phyloP scores from a whole-genome alignment of 2,329 filamentous ascomycete genomes.

The Aspergillus floridensis region DNA sequence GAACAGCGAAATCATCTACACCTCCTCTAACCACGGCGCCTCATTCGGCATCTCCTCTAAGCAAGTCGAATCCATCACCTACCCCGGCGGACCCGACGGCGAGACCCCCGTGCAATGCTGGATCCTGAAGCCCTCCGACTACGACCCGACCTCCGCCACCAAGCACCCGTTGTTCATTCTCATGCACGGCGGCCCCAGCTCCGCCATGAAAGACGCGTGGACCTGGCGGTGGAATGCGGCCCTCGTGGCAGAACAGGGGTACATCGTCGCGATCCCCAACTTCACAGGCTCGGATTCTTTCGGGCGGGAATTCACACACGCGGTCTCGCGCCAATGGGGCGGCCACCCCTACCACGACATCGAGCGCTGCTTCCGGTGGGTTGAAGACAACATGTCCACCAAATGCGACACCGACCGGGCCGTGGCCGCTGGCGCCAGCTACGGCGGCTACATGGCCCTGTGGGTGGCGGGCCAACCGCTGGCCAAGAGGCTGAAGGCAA shows the following conservation, averaged over 20 bases:
- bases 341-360: neutral
- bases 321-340: conserved; percentile 1
- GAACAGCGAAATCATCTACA: neutral
- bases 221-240: conserved; percentile 2
- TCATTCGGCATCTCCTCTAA: neutral
- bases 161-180: neutral
- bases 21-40: neutral
- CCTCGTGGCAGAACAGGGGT: conserved; percentile 1
- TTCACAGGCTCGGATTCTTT: conserved; percentile 4
- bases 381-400: neutral
- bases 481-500: neutral
- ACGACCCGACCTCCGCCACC: neutral
- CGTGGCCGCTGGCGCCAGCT: conserved; percentile 1
- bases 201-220: neutral
- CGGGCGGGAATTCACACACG: neutral
- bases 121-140: conserved; percentile 1
- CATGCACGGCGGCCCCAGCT: conserved; percentile 3
- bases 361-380: conserved; percentile 1
- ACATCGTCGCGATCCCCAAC: conserved; percentile 4
- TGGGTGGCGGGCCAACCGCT: neutral
- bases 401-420: neutral
- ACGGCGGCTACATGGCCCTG: conserved; percentile 1
- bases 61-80: neutral
- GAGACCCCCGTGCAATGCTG: neutral
- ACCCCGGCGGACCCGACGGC: neutral